Base-by-base conservation (phyloP, 139 green algal species). In the Pleodorina starrii region DNA sequence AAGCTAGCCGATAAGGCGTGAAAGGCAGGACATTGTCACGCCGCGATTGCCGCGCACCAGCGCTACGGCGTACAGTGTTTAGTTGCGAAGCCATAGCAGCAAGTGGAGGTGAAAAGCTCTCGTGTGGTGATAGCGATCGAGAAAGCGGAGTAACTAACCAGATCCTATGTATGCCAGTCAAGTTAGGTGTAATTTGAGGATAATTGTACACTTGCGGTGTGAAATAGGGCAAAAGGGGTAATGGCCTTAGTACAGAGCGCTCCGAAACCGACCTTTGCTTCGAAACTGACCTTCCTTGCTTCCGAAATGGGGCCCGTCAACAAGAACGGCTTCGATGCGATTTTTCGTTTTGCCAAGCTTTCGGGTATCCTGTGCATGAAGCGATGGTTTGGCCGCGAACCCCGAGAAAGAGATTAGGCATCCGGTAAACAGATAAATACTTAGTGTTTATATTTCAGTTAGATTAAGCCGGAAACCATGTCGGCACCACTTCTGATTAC, bases 401-500 rank as follows among this genome's bases (percentile, higher is more conserved):
- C 16, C 14, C 36, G 19, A 23, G 7, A 46, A 77, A 77, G 35
- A 36, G 69, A 77, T 2, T 48, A 77, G 69, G 19, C n/a, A 27
- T 36, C 38, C 16, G 36, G 48, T 77, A 77, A 73, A 36, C 29
- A 36, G 7, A 77, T 9, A 4, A 77, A 77, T 36, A 4, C 48
- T 77, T 19, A 50, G 48, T 36, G 3, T 77, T 77, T 19, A 50
- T 48, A 77, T 5, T 10, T n/a, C 35, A 77, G 16, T 77, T 77
- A 77, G 54, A 25, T 66, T 32, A 21, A 66, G 25, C 29, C 54
- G 54, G 54, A 48, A 80, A n/a, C 80, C n/a, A 88, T 88, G 82
- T 50, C 84, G 5, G 84, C 84, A 5, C 84, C 84, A 6, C 19
- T 74, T 2, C 36, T 89, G 5, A 82, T 89, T 32, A 43, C 84